Conservation (phyloP, 2,329 filamentous ascomycete genomes). For the Penicillium sp. region DNA sequence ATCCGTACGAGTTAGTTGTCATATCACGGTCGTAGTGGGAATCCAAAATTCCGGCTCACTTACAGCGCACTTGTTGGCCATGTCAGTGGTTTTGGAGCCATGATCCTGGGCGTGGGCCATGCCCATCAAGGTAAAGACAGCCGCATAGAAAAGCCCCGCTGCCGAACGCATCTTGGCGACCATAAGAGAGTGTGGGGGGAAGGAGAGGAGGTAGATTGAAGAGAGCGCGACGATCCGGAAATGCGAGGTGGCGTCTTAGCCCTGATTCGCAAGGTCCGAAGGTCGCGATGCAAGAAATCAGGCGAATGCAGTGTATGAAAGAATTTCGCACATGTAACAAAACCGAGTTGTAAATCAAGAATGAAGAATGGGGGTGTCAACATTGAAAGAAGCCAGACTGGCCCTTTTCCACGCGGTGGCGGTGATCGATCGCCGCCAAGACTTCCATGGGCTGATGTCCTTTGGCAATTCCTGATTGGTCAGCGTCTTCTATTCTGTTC, state of each 20-base stretch:
- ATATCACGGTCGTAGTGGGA: too few relatives aligned
- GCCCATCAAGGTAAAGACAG: slow-evolving; percentile 58
- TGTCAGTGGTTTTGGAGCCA: slow-evolving; percentile 36
- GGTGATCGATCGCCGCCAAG: not conserved
- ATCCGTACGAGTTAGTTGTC: slow-evolving; percentile 11
- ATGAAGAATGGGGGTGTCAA: not conserved
- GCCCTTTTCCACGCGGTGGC: not conserved
- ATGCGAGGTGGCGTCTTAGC: not conserved
- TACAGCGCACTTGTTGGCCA: slow-evolving; percentile 56
- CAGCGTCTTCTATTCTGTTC: not conserved
- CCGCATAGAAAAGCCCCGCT: slow-evolving; percentile 59
- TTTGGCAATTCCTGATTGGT: not conserved
- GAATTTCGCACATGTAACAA: not conserved
- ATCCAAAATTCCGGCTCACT: slow-evolving; percentile 28
- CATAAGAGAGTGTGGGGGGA: not conserved
- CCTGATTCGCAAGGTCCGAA: not conserved
- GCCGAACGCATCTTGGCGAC: slow-evolving; percentile 50
- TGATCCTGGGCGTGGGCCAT: slow-evolving; percentile 47
- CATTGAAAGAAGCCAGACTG: not conserved
- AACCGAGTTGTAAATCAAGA: not conserved
- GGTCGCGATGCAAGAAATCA: not conserved
- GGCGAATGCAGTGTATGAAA: not conserved
- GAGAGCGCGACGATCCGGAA: not conserved
- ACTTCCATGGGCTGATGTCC: not conserved
- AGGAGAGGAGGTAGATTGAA: not conserved